Evolutionary conservation across 768 basidiomycete species (phyloP).

Genomic region (Auriscalpium vulgare): DNA sequence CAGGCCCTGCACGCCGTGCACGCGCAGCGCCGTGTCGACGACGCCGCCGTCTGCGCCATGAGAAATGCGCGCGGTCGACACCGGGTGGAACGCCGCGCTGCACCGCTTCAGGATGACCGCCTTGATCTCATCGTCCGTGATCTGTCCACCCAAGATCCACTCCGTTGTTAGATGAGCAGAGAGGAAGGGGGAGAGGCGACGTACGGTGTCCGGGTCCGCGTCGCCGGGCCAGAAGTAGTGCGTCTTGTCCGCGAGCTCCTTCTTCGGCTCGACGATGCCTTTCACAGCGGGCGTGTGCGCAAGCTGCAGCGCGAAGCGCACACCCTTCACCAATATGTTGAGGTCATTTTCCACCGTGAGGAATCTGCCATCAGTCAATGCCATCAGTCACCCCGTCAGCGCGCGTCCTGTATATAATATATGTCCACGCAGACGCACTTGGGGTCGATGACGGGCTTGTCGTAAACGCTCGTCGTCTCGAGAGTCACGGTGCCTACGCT

Average conservation of each 20-base stretch:
- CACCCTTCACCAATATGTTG: neutral
- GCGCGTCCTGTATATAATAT: no score
- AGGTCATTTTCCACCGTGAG: neutral
- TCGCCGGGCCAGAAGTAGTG: slow-evolving; percentile 2
- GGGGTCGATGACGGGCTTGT: slow-evolving; percentile 4
- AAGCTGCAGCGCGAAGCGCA: neutral
- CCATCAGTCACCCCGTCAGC: no score
- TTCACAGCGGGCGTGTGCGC: neutral
- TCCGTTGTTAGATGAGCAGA: neutral
- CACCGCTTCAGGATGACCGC: neutral
- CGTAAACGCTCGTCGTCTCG: neutral
- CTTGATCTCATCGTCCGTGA: slow-evolving; percentile 3
- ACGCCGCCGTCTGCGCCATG: slow-evolving; percentile 23
- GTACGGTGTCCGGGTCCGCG: slow-evolving; percentile 1
- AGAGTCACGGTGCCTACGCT: slow-evolving; percentile 3
- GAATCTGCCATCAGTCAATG: neutral
- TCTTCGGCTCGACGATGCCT: neutral
- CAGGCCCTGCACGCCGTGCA: slow-evolving; percentile 34
- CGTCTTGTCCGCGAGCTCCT: neutral
- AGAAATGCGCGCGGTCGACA: slow-evolving; percentile 9
- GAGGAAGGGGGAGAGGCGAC: neutral
- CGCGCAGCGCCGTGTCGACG: slow-evolving; percentile 30
- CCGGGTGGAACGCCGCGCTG: slow-evolving; percentile 21
- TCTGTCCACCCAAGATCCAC: neutral
- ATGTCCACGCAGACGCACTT: neutral